Evolutionary conservation across 305 asterid species (phyloP), one percentile per base, ranked within the genome.

Genomic region (Solanum hybrid): DNA sequence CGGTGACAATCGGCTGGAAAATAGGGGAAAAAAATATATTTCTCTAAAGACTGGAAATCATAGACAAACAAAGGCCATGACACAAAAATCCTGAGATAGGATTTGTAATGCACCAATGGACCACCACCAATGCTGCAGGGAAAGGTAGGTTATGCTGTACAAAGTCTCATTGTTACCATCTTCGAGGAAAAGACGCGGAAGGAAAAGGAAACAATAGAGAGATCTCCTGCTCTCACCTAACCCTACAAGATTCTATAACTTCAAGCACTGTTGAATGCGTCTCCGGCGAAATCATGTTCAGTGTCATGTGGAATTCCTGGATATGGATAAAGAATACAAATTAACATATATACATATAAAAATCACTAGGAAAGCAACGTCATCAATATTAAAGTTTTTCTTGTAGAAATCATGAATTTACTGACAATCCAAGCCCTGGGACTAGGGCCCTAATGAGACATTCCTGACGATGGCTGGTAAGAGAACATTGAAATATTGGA

Each of bases 211-310:
- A 29, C 42, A 11, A 29, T 6, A 2, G 31, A 84, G 22, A 84
- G 5, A n/a, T 81, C 85, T 85, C 40, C n/a, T 36, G 66, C 89
- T 84, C 88, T 95, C 95, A 95, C 22, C 91, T 94, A 73, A 92
- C 91, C 92, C 96, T 92, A 91, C 99, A 96, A 29, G 99, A 96
- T 87, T 95, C 98, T 12, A 96, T 96, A n/a, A 96, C 99, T 94
- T 95, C 98, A 84, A 96, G 95, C 92, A 96, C 97, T 19, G 94
- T 90, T 31, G 89, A 88, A 92, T 95, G 96, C 2, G 99, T 95
- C 94, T 95, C 98, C 2, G 96, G 93, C 7, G 98, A 92, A 73
- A 96, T 96, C 99, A 96, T 92, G 92, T 95, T 93, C 90, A 96
- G 92, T 31, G 98, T 89, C 93, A 92, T 32, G 90, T 96, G 99